Conservation (phyloP, 805 yeast genomes). For the Scheffersomyces amazonensis region DNA sequence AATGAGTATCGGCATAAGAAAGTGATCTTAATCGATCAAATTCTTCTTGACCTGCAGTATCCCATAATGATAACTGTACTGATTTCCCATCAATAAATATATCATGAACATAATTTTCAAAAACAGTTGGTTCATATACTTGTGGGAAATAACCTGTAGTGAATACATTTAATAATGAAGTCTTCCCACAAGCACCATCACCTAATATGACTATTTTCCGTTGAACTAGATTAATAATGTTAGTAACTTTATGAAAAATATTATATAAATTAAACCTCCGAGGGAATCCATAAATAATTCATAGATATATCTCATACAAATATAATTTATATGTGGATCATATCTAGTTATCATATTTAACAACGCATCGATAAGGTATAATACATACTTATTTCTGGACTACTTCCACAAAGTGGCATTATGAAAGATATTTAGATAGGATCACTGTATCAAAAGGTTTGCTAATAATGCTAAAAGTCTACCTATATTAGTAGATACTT, state of each 20-base stretch:
- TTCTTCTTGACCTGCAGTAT: constrained; percentile 99
- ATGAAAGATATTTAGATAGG: too few species aligned
- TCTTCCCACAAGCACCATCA: constrained; percentile 99
- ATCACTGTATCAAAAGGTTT: too few species aligned
- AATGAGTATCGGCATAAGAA: constrained; percentile 92
- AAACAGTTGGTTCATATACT: constrained; percentile 97
- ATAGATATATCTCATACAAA: too few species aligned
- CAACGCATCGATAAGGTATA: too few species aligned
- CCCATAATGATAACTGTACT: constrained; percentile 93
- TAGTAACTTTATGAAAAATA: constrained; percentile 3
- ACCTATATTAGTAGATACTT: too few species aligned
- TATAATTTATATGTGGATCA: too few species aligned
- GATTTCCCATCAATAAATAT: constrained; percentile 93
- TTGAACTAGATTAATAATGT: constrained; percentile 50
- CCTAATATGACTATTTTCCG: constrained; percentile 93
- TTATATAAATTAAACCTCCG: neutral
- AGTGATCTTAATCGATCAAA: constrained; percentile 90
- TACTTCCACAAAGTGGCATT: constrained; percentile 45
- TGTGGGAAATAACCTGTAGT: constrained; percentile 98
- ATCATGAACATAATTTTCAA: constrained; percentile 96
- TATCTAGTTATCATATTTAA: too few species aligned
- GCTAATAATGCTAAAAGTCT: too few species aligned
- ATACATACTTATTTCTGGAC: constrained; percentile 40
- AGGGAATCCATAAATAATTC: neutral
- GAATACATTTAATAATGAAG: constrained; percentile 90